Conservation (phyloP, 805 yeast genomes). For the Myxozyma nipponensis region DNA sequence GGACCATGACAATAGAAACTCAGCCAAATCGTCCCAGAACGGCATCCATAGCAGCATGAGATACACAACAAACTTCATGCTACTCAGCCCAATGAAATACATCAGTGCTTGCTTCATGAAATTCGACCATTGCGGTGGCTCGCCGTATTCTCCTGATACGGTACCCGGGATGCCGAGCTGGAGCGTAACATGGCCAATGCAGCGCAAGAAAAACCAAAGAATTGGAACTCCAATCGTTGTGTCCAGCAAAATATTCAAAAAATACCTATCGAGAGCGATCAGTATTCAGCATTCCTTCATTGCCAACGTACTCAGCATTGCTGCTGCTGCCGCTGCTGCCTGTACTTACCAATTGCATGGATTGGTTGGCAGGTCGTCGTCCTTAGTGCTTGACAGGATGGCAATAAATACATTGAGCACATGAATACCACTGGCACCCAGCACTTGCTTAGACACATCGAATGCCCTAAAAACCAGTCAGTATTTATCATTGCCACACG, state of each 20-base stretch:
- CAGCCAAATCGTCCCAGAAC: constrained; percentile 64
- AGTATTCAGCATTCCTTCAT: neutral
- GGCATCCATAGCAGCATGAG: constrained; percentile 60
- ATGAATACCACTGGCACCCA: constrained; percentile 85
- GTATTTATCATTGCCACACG: neutral
- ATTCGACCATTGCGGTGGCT: constrained; percentile 54
- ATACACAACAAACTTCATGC: constrained; percentile 61
- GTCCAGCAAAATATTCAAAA: constrained; percentile 79
- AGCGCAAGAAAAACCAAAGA: constrained; percentile 53
- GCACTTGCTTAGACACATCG: constrained; percentile 84
- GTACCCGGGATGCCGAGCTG: constrained; percentile 42
- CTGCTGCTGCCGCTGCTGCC: neutral
- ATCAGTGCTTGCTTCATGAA: constrained; percentile 68
- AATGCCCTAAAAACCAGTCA: constrained; percentile 38
- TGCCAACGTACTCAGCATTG: neutral
- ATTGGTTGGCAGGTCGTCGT: constrained; percentile 45
- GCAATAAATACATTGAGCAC: constrained; percentile 70
- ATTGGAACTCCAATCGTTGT: constrained; percentile 93
- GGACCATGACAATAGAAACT: constrained; percentile 77
- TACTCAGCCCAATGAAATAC: constrained; percentile 58
- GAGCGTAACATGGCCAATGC: constrained; percentile 46
- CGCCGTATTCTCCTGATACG: constrained; percentile 59
- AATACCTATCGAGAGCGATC: constrained; percentile 61
- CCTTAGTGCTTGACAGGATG: constrained; percentile 43
- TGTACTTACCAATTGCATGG: constrained; percentile 70